Evolutionary conservation across 441 rosid species (phyloP), one percentile per base, ranked within the genome.

Genomic region (Adansonia madagascariensis): DNA sequence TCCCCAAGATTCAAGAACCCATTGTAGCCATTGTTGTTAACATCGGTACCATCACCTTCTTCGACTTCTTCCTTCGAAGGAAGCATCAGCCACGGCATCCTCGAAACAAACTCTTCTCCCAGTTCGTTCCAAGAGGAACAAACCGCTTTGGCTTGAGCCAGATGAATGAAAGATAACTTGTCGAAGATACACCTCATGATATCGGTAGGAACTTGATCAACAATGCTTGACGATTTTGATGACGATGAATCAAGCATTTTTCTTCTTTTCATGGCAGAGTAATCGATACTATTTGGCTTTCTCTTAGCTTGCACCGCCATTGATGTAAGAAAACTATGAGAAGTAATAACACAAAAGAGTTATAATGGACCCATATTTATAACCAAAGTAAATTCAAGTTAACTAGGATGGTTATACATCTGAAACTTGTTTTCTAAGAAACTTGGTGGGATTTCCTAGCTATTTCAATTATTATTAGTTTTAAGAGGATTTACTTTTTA

Each of bases 61-160:
- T 47, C 73, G 0, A 68, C 41, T 6, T 68, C 18, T 68, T 46
- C 8, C 41, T 47, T 46, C 0, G 73, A 47, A 47, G 73, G 73
- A 47, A 68, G 73, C 41, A 68, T 11, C 3, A 68, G 73, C 73
- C 73, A 68, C 7, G 56, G 56, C 57, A 14, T 68, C 73, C 17
- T 22, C 3, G 57, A 68, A 68, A 47, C 1, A 27, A 68, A 1
- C 18, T 68, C 56, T 12, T 68, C 41, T 47, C 41, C 73, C 0
- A 68, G 39, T 7, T 12, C 10, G 31, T 67, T 67, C 71, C 71
- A 67, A 4, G 71, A 46, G 0, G 35, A 67, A 44, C 39, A 67
- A 67, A 67, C 71, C 3, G 35, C 50, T 67, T 67, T 67, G 0
- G 9, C 71, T 44, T 10, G 53, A 46, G 20, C 71, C 4, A 67